phyloP scores from a whole-genome alignment of 2,329 filamentous ascomycete species.

The Dactylellina drechsleri region DNA sequence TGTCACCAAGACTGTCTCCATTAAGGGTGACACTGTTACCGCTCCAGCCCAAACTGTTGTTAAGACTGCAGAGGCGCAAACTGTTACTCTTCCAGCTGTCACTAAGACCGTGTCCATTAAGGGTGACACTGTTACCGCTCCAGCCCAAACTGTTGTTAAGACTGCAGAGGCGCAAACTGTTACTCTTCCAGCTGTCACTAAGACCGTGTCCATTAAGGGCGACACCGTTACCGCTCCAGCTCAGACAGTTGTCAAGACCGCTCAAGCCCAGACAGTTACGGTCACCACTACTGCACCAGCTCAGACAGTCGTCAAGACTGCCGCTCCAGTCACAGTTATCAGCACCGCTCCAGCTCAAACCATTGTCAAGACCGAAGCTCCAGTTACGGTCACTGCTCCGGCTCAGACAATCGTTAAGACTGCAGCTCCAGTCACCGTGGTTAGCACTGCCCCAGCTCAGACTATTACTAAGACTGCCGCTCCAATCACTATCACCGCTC shows the following conservation, averaged over 20 bases:
- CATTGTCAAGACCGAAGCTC: neutral
- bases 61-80: neutral
- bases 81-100: neutral
- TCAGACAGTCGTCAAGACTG: slow-evolving; percentile 5
- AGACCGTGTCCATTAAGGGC: neutral
- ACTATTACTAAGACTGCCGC: neutral
- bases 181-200: neutral
- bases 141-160: neutral
- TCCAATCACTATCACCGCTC: neutral
- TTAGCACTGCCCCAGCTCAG: neutral
- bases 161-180: too few species aligned
- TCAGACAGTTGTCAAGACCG: neutral
- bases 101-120: neutral
- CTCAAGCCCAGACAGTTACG: neutral
- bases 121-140: slow-evolving; percentile 1
- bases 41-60: neutral
- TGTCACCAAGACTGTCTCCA: slow-evolving; percentile 1
- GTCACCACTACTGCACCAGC: neutral
- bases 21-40: slow-evolving; percentile 8
- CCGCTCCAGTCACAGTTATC: neutral
- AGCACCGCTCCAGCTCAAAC: slow-evolving; percentile 9
- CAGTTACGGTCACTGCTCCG: neutral
- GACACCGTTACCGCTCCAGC: neutral
- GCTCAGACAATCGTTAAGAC: neutral
- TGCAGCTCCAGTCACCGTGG: neutral